Conservation (phyloP, 345 rosid species). For the Brassica rapa region DNA sequence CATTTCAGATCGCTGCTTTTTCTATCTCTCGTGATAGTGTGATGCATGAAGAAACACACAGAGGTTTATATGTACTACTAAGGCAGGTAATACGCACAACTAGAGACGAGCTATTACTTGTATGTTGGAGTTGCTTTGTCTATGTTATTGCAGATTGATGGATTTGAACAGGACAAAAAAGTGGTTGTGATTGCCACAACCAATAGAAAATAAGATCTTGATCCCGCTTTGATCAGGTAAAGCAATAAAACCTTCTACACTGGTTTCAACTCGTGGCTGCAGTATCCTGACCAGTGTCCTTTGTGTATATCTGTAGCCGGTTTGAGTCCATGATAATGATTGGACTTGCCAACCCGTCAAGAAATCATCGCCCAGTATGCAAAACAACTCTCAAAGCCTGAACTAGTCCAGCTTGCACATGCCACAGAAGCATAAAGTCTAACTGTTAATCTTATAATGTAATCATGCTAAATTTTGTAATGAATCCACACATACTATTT, state of each 20-base stretch:
- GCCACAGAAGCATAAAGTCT: slow-evolving; percentile 59
- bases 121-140: neutral
- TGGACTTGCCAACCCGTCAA: slow-evolving; percentile 59
- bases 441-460: neutral
- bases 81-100: slow-evolving; percentile 62
- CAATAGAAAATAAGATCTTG: slow-evolving; percentile 93
- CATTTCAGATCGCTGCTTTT: slow-evolving; percentile 85
- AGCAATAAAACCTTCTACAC: neutral
- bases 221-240: slow-evolving; percentile 89
- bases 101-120: neutral
- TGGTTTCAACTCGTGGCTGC: neutral
- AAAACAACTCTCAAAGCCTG: slow-evolving; percentile 72
- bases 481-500: neutral
- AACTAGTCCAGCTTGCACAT: slow-evolving; percentile 64
- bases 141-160: slow-evolving; percentile 68
- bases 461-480: neutral
- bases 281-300: slow-evolving; percentile 18
- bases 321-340: slow-evolving; percentile 85
- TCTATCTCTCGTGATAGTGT: slow-evolving; percentile 77
- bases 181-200: slow-evolving; percentile 93
- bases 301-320: slow-evolving; percentile 53
- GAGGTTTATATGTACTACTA: slow-evolving; percentile 80
- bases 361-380: slow-evolving; percentile 83
- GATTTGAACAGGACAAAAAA: slow-evolving; percentile 91
- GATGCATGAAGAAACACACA: slow-evolving; percentile 93